Percentiles rank a stretch among this genome's conserved stretches.
Evolutionary conservation across 805 yeast species (phyloP).

Genomic region (Barnettozyma botsteinii): DNA sequence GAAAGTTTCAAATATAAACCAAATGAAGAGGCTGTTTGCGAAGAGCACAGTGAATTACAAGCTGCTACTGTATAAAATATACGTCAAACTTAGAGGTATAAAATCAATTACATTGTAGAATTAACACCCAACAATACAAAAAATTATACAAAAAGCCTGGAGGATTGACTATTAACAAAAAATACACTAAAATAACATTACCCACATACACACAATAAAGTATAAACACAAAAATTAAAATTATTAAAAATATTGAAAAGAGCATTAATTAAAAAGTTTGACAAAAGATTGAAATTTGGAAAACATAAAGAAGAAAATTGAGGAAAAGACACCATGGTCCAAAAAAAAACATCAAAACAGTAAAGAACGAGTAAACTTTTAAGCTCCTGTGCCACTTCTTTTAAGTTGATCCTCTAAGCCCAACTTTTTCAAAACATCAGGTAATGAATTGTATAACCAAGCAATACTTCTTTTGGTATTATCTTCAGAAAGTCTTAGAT

Average conservation of each 20-base stretch:
- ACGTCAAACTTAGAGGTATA: too few species aligned
- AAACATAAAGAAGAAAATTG: background rate
- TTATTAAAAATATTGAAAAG: too few species aligned
- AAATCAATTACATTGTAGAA: background rate
- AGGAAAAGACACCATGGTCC: slow-evolving; percentile 54
- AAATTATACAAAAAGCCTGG: too few species aligned
- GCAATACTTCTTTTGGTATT: slow-evolving; percentile 29
- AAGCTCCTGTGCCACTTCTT: slow-evolving; percentile 15
- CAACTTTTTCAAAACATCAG: slow-evolving; percentile 26
- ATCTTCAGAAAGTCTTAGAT: slow-evolving; percentile 26
- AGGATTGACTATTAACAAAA: too few species aligned
- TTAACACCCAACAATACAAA: background rate
- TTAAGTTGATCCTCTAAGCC: slow-evolving; percentile 26
- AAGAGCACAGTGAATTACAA: background rate
- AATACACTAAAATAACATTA: too few species aligned
- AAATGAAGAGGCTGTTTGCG: slow-evolving; percentile 7
- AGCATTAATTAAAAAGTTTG: too few species aligned
- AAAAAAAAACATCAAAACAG: too few species aligned
- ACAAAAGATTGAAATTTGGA: too few species aligned
- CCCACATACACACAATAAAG: too few species aligned
- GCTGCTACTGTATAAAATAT: background rate
- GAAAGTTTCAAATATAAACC: slow-evolving; percentile 32
- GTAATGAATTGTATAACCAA: slow-evolving; percentile 32
- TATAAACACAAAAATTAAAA: too few species aligned
- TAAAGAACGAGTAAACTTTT: slow-evolving; percentile 31